A percentile compares a stretch with the other conserved stretches of the same genome.
Evolutionary conservation across 2,329 filamentous ascomycete species (phyloP).

Genomic region (Orbilia blumenaviensis): DNA sequence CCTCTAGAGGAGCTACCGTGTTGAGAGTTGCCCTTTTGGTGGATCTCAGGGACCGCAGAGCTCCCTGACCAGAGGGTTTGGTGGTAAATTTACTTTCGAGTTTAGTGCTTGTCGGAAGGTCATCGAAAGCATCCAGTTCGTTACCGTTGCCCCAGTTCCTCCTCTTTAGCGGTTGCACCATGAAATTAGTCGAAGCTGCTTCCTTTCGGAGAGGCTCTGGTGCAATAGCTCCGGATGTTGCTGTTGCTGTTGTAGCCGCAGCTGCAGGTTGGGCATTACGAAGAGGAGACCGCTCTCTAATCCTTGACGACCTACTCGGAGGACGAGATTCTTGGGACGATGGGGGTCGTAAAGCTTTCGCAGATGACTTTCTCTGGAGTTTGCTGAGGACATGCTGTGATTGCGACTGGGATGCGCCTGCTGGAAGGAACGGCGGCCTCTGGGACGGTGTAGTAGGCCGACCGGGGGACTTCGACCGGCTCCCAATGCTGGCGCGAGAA

Average conservation of each 20-base stretch:
- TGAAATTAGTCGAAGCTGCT: slow-evolving; percentile 71
- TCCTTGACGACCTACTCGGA: slow-evolving; percentile 61
- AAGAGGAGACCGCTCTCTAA: slow-evolving; percentile 53
- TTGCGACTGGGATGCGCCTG: slow-evolving; percentile 75
- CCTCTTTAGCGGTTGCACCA: slow-evolving; percentile 76
- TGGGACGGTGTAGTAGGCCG: slow-evolving; percentile 66
- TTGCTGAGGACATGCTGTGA: slow-evolving; percentile 82
- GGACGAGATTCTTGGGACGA: slow-evolving; percentile 62
- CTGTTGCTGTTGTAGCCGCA: neutral
- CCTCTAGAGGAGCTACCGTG: slow-evolving; percentile 70
- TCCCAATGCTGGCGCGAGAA: slow-evolving; percentile 55
- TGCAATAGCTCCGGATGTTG: slow-evolving; percentile 39
- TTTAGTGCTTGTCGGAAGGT: slow-evolving; percentile 85
- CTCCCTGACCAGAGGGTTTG: slow-evolving; percentile 75
- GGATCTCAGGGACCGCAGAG: slow-evolving; percentile 71
- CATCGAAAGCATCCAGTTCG: slow-evolving; percentile 92
- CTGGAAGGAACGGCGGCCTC: slow-evolving; percentile 79
- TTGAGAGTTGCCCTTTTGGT: slow-evolving; percentile 69
- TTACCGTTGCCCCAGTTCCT: slow-evolving; percentile 89
- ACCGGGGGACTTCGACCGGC: slow-evolving; percentile 77
- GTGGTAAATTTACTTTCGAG: slow-evolving; percentile 85
- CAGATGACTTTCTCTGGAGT: slow-evolving; percentile 71
- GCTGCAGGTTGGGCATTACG: slow-evolving; percentile 55
- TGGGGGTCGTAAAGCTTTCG: slow-evolving; percentile 74
- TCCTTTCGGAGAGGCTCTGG: slow-evolving; percentile 59